Conservation (phyloP, 768 basidiomycete genomes). For the Zangia roseola region DNA sequence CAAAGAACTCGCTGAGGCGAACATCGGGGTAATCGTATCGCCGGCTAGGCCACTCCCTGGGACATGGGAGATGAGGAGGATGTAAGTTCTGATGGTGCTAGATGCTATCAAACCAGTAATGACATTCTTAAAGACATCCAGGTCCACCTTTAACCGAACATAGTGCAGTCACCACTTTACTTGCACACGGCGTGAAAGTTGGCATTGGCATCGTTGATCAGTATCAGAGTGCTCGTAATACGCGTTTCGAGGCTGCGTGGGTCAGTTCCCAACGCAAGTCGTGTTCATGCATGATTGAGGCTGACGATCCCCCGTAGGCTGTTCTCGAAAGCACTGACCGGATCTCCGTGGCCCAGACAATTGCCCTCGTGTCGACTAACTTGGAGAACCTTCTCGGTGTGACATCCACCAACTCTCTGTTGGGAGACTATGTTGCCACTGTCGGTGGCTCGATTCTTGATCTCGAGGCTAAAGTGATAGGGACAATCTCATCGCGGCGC, state of each 20-base stretch:
- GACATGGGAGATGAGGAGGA: slow-evolving; percentile 62
- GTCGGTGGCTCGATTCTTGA: slow-evolving; percentile 53
- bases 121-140: slow-evolving; percentile 36
- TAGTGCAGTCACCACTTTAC: slow-evolving; percentile 51
- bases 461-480: slow-evolving; percentile 47
- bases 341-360: slow-evolving; percentile 34
- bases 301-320: slow-evolving; percentile 24
- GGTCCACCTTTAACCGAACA: slow-evolving; percentile 66
- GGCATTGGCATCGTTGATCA: slow-evolving; percentile 49
- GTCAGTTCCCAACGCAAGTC: slow-evolving; percentile 23
- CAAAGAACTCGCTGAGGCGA: slow-evolving; percentile 60
- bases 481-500: slow-evolving; percentile 48
- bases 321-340: slow-evolving; percentile 38
- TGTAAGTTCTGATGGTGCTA: slow-evolving; percentile 39
- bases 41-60: slow-evolving; percentile 61
- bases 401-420: slow-evolving; percentile 2
- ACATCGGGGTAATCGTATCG: slow-evolving; percentile 70
- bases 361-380: slow-evolving; percentile 40
- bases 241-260: slow-evolving; percentile 40
- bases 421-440: slow-evolving; percentile 55
- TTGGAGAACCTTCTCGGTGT: slow-evolving; percentile 42
- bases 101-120: not conserved
- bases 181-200: slow-evolving; percentile 63
- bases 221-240: slow-evolving; percentile 31
- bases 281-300: slow-evolving; percentile 8